These are phyloP conservation scores for Erythrophleum fordii DNA, from an alignment of 306 rosid species.

Conservation along the genomic window DNA sequence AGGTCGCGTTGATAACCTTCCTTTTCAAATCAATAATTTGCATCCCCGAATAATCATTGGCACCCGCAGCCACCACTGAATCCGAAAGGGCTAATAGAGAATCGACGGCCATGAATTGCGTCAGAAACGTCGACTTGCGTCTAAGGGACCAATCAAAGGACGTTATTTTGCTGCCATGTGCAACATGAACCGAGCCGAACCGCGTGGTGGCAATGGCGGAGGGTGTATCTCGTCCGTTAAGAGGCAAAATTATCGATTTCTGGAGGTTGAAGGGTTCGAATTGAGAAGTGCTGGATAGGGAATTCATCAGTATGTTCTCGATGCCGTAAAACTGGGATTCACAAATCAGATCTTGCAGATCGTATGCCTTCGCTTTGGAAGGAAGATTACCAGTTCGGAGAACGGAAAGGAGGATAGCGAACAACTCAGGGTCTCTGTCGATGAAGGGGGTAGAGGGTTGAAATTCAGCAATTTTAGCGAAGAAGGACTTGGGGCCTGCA, in stretches of 20 bases:
- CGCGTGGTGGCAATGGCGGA: conserved; percentile 72
- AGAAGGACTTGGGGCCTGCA: conserved; percentile 64
- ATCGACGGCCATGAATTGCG: conserved; percentile 86
- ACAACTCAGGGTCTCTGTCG: conserved; percentile 89
- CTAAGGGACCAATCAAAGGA: conserved; percentile 91
- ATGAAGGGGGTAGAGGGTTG: conserved; percentile 48
- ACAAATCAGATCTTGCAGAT: conserved; percentile 71
- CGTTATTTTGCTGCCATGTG: conserved; percentile 91
- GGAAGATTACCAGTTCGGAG: conserved; percentile 92
- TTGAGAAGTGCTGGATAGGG: conserved; percentile 76
- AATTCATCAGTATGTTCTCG: conserved; percentile 61
- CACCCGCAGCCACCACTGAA: conserved; percentile 77
- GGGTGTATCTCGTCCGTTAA: conserved; percentile 82
- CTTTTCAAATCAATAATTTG: conserved; percentile 72
- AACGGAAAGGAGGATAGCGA: conserved; percentile 83
- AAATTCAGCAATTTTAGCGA: conserved; percentile 51
- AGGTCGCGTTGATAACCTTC: conserved; percentile 55
- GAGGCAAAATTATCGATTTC: conserved; percentile 57
- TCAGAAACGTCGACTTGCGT: conserved; percentile 74
- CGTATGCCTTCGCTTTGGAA: conserved; percentile 73
- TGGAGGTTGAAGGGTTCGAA: conserved; percentile 88
- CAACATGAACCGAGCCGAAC: conserved; percentile 76
- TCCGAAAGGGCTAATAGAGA: conserved; percentile 79
- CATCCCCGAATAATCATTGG: conserved; percentile 88
- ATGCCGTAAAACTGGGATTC: conserved; percentile 86